Evolutionary conservation across 768 basidiomycete species (phyloP), one percentile per base, ranked within the genome.

Genomic region (Mycena albidolilacea): DNA sequence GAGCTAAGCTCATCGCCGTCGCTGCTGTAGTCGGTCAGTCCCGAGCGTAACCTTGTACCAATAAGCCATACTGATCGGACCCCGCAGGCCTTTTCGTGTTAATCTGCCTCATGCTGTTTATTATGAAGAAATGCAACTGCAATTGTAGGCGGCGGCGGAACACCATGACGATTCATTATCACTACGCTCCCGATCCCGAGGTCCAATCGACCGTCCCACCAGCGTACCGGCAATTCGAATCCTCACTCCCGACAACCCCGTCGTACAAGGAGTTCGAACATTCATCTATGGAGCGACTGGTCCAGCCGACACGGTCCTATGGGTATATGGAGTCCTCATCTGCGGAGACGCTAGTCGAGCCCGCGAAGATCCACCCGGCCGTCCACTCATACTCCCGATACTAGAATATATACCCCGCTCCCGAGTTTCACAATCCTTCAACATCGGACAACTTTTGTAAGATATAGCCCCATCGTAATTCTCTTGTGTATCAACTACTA

Each of bases 401-500:
- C 41, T 43, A 14, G 21, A 23, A 54, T 30, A 30, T 30, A 30
- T 54, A 54, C 52, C 52, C 48, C 52, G 19, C 37, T 67, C 54
- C 41, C 62, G 30, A n/a, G 1, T 23, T 48, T n/a, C 39, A 46
- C 7, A 0, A 10, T 46, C 39, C 23, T 23, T 23, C 23, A 23
- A 23, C 19, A 50, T 43, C 39, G 30, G 57, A n/a, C 35, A 64
- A 64, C 14, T 9, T 43, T 43, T 30, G 30, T 30, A 30, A 4
- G 23, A 23, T 6, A 37, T n/a, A 50, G 48, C 48, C 19, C n/a
- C 48, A 50, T 50, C 19, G 48, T 43, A 15, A 30, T 30, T 57
- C 19, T 55, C 44, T 44, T 58, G 14, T 72, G 48, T 71, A 70
- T 70, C 69, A 41, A 69, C 59, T 46, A 64, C 35, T 50, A 50